Base-by-base conservation (phyloP, 2,329 filamentous ascomycete genomes). In the Colletotrichum acutatum region DNA sequence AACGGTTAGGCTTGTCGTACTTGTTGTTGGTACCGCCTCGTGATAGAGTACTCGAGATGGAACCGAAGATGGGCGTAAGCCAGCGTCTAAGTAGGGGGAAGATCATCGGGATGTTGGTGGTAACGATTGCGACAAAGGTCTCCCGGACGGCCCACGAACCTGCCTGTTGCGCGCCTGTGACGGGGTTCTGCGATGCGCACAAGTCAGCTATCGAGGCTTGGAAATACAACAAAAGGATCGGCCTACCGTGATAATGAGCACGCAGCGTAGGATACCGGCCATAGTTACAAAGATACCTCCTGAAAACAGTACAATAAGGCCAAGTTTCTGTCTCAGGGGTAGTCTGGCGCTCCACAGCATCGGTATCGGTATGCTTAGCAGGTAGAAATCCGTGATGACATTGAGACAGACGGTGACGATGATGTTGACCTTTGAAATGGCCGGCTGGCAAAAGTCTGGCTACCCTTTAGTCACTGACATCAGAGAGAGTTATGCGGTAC, bases 281-380 rank as follows among this genome's bases (percentile, higher is more conserved):
- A 82, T 79, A 2, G 83, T 82, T 46, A 85, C 82, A 19, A 85
- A 84, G 11, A 85, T 69, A 0, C 83, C 83, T 12, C 82, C 82
- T 5, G 82, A 80, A 32, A 85, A 84, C 3, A 85, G 78, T 5
- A 82, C 67, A 16, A 82, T 82, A 54, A 84, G 79, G 0, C 82
- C 82, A n/a, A 79, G 68, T 42, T 80, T 81, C 75, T 80, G 80
- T 3, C 74, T 53, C 11, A 74, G 72, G 26, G 75, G 78, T 46
- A 80, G 73, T n/a, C 68, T 77, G 16, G 76, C 76, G 32, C 73
- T 68, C 77, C 78, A 80, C 12, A 77, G 76, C 78, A 77, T 74
- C 5, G 75, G 75, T 11, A 76, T 54, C 37, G 76, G 76, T 0
- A 77, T 72, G 53, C 74, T 68, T 24, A 77, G 66, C 22, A 76